These are phyloP conservation scores for Botrytis elliptica DNA, from an alignment of 2,329 filamentous ascomycete species.

Conservation along the genomic window DNA sequence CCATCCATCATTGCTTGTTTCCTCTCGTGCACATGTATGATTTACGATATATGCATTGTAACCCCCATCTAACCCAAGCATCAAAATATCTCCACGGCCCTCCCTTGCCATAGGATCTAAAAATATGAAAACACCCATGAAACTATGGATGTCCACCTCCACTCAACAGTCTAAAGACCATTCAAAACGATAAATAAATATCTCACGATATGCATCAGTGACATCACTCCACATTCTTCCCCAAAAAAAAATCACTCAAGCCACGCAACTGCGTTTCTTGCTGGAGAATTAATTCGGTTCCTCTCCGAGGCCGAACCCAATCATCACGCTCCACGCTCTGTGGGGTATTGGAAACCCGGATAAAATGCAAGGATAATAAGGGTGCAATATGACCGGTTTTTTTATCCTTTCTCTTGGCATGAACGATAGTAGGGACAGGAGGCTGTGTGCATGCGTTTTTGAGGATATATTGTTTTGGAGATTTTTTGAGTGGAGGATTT, in stretches of 20 bases:
- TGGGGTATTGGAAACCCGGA: not conserved
- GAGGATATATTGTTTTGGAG: conserved; percentile 6
- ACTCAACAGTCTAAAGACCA: not conserved
- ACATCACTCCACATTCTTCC: not conserved
- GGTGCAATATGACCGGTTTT: not conserved
- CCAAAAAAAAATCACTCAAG: not conserved
- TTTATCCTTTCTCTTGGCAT: not conserved
- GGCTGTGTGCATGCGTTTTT: conserved; percentile 11
- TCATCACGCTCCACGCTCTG: conserved; percentile 1
- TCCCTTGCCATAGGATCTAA: not conserved
- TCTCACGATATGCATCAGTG: conserved; percentile 7
- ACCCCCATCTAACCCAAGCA: not conserved
- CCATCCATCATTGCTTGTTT: not conserved
- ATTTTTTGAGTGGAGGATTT: not conserved
- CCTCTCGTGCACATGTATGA: not conserved
- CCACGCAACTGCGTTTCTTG: not conserved
- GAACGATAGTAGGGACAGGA: not conserved
- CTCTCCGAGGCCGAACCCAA: not conserved
- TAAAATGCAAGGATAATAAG: conserved; percentile 6
- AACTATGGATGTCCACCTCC: not conserved
- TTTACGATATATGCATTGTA: not conserved
- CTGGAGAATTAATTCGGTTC: not conserved
- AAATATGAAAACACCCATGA: not conserved
- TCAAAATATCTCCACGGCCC: not conserved
- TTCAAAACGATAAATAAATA: not conserved